These are phyloP conservation scores for Bruguiera sexangula DNA, from an alignment of 345 rosid species.

Conservation along the genomic window DNA sequence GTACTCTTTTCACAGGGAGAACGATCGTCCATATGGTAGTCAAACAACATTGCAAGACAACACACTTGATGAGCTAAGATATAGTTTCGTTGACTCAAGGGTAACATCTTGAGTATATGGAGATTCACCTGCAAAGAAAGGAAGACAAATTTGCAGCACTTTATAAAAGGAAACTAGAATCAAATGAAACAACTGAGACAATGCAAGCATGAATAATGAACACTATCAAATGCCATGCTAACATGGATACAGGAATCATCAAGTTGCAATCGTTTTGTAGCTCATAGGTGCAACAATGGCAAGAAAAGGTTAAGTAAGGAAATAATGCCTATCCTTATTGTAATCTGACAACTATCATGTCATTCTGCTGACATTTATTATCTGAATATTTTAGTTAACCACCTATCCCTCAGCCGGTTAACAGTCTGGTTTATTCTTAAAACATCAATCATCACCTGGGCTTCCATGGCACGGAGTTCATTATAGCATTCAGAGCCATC, in stretches of 20 bases:
- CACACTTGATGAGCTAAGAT: conserved; percentile 65
- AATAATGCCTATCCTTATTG: not conserved
- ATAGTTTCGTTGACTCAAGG: conserved; percentile 55
- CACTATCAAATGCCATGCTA: not conserved
- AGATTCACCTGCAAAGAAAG: conserved; percentile 60
- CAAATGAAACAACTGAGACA: not conserved
- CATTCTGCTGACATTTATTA: not conserved
- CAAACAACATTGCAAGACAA: conserved; percentile 83
- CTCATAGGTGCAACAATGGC: not conserved
- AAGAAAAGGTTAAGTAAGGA: not conserved
- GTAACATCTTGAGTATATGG: conserved; percentile 62
- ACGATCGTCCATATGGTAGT: conserved; percentile 61
- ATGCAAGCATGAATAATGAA: too few relatives aligned
- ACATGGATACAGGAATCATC: too few relatives aligned
- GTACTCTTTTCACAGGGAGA: conserved; percentile 47
- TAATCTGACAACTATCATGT: not conserved
- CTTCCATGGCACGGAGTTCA: conserved; percentile 86
- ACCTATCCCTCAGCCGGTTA: not conserved
- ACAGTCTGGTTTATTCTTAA: not conserved
- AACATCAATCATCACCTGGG: conserved; percentile 55
- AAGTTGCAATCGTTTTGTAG: not conserved
- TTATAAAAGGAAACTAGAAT: not conserved
- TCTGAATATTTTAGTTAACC: not conserved
- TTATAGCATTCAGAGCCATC: conserved; percentile 50
- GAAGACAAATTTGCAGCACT: conserved; percentile 2